Percentiles rank a stretch among this genome's conserved stretches.
phyloP scores from a whole-genome alignment of 768 basidiomycete genomes.

The Leccinum disarticulatum region DNA sequence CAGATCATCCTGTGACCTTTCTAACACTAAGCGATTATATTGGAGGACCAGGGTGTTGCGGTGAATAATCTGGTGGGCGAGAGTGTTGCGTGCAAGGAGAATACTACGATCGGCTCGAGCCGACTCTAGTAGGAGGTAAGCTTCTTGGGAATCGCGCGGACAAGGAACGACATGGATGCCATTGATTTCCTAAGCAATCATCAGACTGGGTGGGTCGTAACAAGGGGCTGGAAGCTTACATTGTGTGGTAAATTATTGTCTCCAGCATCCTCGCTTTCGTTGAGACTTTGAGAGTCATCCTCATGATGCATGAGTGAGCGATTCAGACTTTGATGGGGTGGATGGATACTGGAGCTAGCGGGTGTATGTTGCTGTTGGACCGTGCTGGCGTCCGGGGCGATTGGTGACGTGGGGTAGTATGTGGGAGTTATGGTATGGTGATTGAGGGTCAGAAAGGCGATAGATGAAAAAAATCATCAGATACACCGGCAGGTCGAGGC shows the following conservation, averaged over 20 bases:
- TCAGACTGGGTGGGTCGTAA: not conserved
- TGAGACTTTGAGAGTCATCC: not conserved
- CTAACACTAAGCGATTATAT: not conserved
- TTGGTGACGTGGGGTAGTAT: not conserved
- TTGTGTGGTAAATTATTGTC: not conserved
- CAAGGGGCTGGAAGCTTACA: not conserved
- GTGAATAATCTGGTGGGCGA: not conserved
- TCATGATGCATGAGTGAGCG: not conserved
- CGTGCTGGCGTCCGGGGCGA: not conserved
- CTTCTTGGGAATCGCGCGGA: not conserved
- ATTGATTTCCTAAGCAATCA: not conserved
- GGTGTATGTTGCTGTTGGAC: not conserved
- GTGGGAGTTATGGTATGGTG: not conserved
- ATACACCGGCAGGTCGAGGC: not conserved
- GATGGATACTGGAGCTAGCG: not conserved
- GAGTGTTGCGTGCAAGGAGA: not conserved
- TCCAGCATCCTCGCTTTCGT: not conserved
- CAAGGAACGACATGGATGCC: not conserved
- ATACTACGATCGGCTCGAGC: not conserved
- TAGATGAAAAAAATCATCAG: not conserved
- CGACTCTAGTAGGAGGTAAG: not conserved
- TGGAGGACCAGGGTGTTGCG: not conserved
- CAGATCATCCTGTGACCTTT: not conserved
- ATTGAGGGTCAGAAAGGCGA: not conserved
- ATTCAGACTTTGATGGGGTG: not conserved